Evolutionary conservation across 495 filamentous ascomycete genomes (phyloP), one percentile per base, ranked within the genome.

Genomic region (Penicillium angulare): DNA sequence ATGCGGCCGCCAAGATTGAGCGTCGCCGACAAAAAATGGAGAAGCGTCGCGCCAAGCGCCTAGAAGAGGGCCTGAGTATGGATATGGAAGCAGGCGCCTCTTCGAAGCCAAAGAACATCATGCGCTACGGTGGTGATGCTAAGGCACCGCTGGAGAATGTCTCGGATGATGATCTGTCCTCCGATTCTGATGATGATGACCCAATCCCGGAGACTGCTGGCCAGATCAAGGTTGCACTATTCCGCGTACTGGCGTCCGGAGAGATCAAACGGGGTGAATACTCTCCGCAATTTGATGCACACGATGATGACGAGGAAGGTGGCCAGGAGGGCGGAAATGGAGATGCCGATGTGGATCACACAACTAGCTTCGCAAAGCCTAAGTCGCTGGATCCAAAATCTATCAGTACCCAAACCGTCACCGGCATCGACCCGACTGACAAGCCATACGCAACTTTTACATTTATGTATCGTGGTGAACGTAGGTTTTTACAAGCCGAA

Each of bases 211-310:
- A 97, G 74, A 90, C 93, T 9, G 87, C 93, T 2, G 93, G 93
- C 13, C 93, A 99, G 72, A 99, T 99, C 72, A 97, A 97, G 69
- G 89, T 99, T 21, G 92, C 95, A 27, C 80, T 99, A 66, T 97
- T 96, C 68, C 84, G 93, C 10, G 93, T 99, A 2, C 75, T 97
- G 45, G 95, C 95, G 7, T 96, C 92, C 3, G 93, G 93, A 8
- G 95, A 97, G 63, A 93, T 99, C 60, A 95, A 96, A 69, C 86
- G 89, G 56, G 93, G 93, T 15, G 93, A 97, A 64, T 99, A 97
- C 66, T 96, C 91, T 9, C 93, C 93, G 13, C 95, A 97, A 64
- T 99, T 97, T 49, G 92, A 96, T 67, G 95, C 92, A 7, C 88
- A 97, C 57, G 92, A 97, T 51, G 91, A 96, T 47, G 91, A 95